phyloP scores from a whole-genome alignment of 2,329 filamentous ascomycete species.

The Ramichloridium luteum region DNA sequence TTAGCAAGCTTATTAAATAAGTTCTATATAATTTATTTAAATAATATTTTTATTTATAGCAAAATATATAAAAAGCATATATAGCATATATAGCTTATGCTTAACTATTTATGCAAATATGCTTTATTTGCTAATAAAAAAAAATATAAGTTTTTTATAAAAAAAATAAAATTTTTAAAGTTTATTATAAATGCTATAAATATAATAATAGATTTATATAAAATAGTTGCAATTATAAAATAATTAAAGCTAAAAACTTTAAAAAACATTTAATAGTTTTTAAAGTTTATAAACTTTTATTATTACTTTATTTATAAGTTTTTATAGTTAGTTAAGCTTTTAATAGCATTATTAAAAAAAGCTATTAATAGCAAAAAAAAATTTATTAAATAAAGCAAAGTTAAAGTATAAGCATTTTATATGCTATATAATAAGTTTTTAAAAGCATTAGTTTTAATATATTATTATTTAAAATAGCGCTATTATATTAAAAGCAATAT shows the following conservation, averaged over 20 bases:
- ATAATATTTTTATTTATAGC: conserved; percentile 3
- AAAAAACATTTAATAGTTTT: conserved; percentile 15
- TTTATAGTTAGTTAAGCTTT: background rate
- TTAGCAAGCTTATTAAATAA: conserved; percentile 9
- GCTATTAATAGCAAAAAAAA: background rate
- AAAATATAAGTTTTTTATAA: conserved; percentile 24
- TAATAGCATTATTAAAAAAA: conserved; percentile 1
- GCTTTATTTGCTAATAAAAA: conserved; percentile 7
- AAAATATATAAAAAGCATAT: conserved; percentile 3
- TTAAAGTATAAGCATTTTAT: background rate
- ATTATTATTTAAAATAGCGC: background rate
- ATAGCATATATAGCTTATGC: conserved; percentile 2
- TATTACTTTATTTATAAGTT: conserved; percentile 3
- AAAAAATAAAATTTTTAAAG: conserved; percentile 21
- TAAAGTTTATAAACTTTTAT: conserved; percentile 6
- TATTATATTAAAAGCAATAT: conserved; percentile 2
- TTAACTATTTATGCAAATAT: conserved; percentile 6
- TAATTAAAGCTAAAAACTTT: conserved; percentile 14
- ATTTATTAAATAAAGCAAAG: background rate
- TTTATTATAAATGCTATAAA: conserved; percentile 19
- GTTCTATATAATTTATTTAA: conserved; percentile 7
- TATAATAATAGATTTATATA: conserved; percentile 19
- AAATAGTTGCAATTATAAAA: conserved; percentile 17
- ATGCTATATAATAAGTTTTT: background rate
- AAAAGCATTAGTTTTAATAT: conserved; percentile 1